These are phyloP conservation scores for Monosporozyma siamensis DNA, from an alignment of 805 yeast species.

Conservation along the genomic window DNA sequence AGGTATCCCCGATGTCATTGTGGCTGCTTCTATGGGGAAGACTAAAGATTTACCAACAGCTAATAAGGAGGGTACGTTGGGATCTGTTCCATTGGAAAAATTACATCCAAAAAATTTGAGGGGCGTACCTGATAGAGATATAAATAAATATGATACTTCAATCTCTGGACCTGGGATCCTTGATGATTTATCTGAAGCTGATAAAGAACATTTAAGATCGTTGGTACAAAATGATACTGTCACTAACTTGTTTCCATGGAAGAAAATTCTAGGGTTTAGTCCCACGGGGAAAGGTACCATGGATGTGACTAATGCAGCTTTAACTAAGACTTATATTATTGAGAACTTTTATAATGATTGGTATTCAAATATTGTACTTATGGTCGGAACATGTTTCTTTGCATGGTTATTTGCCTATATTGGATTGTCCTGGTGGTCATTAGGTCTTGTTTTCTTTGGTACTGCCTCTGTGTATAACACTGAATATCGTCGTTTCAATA, in stretches of 20 bases:
- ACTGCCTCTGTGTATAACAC: conserved; percentile 60
- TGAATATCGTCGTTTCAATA: conserved; percentile 67
- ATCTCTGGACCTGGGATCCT: conserved; percentile 19
- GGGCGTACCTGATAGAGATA: conserved; percentile 18
- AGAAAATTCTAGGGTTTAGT: conserved; percentile 25
- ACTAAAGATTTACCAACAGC: conserved; percentile 19
- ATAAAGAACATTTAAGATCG: conserved; percentile 10
- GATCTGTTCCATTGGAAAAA: conserved; percentile 25
- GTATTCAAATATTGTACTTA: conserved; percentile 57
- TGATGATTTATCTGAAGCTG: conserved; percentile 9
- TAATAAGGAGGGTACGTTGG: conserved; percentile 21
- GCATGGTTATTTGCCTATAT: conserved; percentile 57
- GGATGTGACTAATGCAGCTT: conserved; percentile 4
- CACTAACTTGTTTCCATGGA: conserved; percentile 31
- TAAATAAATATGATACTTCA: conserved; percentile 26
- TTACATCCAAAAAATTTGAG: conserved; percentile 18
- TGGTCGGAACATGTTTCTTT: conserved; percentile 63
- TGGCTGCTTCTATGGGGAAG: conserved; percentile 19
- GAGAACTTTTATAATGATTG: conserved; percentile 67
- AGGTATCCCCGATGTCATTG: conserved; percentile 9
- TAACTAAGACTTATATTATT: conserved; percentile 47
- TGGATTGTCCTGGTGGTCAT: conserved; percentile 57
- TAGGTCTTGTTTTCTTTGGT: conserved; percentile 49
- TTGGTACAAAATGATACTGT: conserved; percentile 10
- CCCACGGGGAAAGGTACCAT: conserved; percentile 13